A percentile compares a stretch with the other conserved stretches of the same genome.
Conservation (phyloP, 345 rosid species). For the Angophora floribunda region DNA sequence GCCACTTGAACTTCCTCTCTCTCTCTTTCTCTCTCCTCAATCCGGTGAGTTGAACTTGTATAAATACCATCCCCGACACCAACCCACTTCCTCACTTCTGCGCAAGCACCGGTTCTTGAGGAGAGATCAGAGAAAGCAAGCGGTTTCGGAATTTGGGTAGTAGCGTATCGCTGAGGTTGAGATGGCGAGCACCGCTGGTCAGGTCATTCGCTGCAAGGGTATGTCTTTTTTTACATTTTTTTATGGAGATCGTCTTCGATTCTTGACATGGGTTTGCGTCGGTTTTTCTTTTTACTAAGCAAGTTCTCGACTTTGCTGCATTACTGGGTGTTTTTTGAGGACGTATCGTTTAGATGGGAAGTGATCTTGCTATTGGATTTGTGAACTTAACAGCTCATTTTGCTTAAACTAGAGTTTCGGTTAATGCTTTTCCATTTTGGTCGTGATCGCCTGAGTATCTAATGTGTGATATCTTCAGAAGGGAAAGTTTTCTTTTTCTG, state of each 20-base stretch:
- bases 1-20: too few relatives aligned
- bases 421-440: background rate
- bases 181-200: slow-evolving; percentile 17
- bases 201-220: slow-evolving; percentile 40
- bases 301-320: background rate
- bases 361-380: background rate
- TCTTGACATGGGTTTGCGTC: background rate
- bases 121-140: background rate
- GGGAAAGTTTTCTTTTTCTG: background rate
- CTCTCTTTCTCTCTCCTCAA: background rate
- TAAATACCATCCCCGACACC: background rate
- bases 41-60: background rate
- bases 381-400: background rate
- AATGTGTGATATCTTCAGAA: background rate
- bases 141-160: background rate
- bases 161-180: background rate
- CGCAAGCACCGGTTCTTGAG: background rate
- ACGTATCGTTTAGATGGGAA: background rate
- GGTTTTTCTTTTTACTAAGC: background rate
- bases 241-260: background rate
- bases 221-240: background rate
- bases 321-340: background rate
- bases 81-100: background rate
- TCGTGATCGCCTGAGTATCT: background rate
- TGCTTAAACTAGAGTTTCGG: background rate